phyloP scores from a whole-genome alignment of 768 basidiomycete species.

The Lepiota subincarnata region DNA sequence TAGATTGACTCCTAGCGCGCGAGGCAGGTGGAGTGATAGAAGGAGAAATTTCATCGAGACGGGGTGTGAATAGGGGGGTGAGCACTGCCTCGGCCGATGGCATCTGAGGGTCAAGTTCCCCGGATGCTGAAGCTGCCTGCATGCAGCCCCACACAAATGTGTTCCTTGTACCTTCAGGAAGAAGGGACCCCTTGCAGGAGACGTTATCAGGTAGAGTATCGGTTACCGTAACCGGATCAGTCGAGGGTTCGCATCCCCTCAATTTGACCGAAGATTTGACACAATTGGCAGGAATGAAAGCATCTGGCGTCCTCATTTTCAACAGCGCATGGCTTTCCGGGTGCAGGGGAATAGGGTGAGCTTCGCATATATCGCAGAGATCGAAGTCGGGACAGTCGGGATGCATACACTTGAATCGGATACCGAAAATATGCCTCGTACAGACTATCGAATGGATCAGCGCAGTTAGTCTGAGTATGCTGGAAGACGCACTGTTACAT shows the following conservation, averaged over 20 bases:
- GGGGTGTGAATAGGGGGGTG: slow-evolving; percentile 10
- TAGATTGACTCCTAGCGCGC: not conserved
- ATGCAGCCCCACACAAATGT: slow-evolving; percentile 10
- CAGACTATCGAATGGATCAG: slow-evolving; percentile 8
- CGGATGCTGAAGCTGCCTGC: slow-evolving; percentile 1
- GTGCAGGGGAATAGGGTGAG: slow-evolving; percentile 73
- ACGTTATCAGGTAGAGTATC: not conserved
- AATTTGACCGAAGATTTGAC: not conserved
- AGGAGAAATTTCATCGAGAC: slow-evolving; percentile 14
- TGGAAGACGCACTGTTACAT: slow-evolving; percentile 50
- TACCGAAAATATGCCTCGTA: slow-evolving; percentile 4
- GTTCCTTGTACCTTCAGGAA: not conserved
- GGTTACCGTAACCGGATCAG: not conserved
- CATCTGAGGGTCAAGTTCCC: not conserved
- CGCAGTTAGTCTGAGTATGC: slow-evolving; percentile 4
- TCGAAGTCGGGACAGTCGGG: slow-evolving; percentile 76
- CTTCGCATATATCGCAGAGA: slow-evolving; percentile 75
- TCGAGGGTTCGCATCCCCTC: not conserved
- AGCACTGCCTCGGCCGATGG: not conserved
- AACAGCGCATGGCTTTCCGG: slow-evolving; percentile 66
- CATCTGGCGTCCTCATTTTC: slow-evolving; percentile 60
- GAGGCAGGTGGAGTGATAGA: slow-evolving; percentile 1
- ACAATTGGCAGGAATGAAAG: slow-evolving; percentile 34
- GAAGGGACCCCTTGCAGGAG: not conserved
- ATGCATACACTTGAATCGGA: slow-evolving; percentile 64